Evolutionary conservation across 1,139 yeast genomes (phyloP).

Genomic region (Sugiyamaella paludigena): DNA sequence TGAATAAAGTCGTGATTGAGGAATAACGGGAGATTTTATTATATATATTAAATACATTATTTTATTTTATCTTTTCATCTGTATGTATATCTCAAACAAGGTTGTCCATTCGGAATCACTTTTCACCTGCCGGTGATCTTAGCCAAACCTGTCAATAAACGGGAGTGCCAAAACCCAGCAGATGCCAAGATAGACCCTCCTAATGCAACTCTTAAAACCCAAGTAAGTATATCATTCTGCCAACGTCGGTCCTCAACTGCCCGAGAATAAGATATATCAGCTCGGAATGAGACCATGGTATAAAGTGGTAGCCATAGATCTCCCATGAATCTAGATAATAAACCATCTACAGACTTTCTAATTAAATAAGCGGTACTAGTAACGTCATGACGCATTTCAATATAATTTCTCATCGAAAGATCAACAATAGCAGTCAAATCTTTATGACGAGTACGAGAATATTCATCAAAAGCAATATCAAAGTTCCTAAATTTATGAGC

Average conservation of each 20-base stretch:
- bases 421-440: conserved; percentile 75
- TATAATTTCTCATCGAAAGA: conserved; percentile 76
- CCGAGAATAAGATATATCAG: conserved; percentile 71
- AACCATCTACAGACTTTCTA: conserved; percentile 65
- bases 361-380: conserved; percentile 59
- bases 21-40: not conserved
- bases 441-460: conserved; percentile 55
- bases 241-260: conserved; percentile 61
- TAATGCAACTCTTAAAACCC: conserved; percentile 11
- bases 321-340: conserved; percentile 55
- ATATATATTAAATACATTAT: not conserved
- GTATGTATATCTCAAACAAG: too few species aligned
- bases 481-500: conserved; percentile 41
- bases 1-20: too few species aligned
- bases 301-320: conserved; percentile 82
- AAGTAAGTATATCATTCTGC: conserved; percentile 36
- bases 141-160: not conserved
- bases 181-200: conserved; percentile 1
- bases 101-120: too few species aligned
- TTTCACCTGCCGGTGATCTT: not conserved
- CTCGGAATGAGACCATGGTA: conserved; percentile 88
- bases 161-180: conserved; percentile 3
- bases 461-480: conserved; percentile 52
- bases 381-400: conserved; percentile 86
- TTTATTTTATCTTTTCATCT: too few species aligned